Evolutionary conservation across 352 stramenopile genomes (phyloP), one percentile per base, ranked within the genome.

Genomic region (Globisporangium mamillatum): DNA sequence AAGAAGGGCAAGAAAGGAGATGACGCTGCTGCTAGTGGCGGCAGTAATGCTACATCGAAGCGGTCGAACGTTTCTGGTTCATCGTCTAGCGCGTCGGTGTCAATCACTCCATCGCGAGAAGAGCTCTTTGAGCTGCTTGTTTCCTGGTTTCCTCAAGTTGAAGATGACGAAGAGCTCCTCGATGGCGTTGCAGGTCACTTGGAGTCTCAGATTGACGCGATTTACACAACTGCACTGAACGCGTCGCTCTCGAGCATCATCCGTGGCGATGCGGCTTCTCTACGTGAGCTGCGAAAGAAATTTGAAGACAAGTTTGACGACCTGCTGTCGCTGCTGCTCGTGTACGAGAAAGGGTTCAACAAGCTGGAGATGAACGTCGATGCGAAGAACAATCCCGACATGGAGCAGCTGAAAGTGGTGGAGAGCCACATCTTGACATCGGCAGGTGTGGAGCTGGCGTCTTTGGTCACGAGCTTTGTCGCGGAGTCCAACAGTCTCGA

Each of bases 271-370:
- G 84, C 86, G n/a, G 76, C 77, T 4, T 90, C 82, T 38, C 60
- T 92, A 20, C 85, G 83, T 22, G 86, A 93, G 56, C 54, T 93
- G 29, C 78, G 80, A 20, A 88, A 86, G 70, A 78, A 72, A 48
- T 95, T 95, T 50, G 88, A 95, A 67, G 84, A 92, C 56, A 74
- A 69, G 2, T 92, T 95, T 41, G 84, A 95, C 72, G 82, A 91
- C 34, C 69, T 79, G 8, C 69, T 85, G 12, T 64, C 75, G 29
- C 76, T 75, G 41, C 65, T 95, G 20, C 22, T 79, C 18, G 55
- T 90, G 36, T 73, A 84, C 18, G 82, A 92, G 55, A 93, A 92
- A 60, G 84, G 81, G 0, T 80, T 84, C 52, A 81, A 83, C 72
- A 95, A 95, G 67, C 72, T 95, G 5, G 75, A 74, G 59, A 75